phyloP scores from a whole-genome alignment of 1,284 basidiomycete genomes.

The Ganoderma multipileum region DNA sequence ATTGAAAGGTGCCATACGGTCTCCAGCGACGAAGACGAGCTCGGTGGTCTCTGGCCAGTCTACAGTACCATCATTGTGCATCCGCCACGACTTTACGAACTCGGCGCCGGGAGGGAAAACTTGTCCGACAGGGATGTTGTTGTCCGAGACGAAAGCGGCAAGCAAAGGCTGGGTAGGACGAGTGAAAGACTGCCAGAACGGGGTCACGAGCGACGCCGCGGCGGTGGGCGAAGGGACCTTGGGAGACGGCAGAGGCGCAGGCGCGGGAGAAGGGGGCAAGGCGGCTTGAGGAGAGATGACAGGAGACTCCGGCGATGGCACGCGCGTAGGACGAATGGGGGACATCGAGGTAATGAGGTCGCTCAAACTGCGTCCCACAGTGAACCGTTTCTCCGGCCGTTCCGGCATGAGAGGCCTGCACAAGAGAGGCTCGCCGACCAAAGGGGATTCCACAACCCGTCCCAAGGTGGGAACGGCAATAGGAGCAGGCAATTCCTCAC shows the following conservation, averaged over 20 bases:
- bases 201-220: constrained; percentile 4
- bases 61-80: constrained; percentile 66
- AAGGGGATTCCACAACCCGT: constrained; percentile 36
- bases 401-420: constrained; percentile 33
- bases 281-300: background rate
- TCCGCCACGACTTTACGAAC: constrained; percentile 83
- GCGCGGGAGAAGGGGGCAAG: background rate
- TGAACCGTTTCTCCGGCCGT: constrained; percentile 15
- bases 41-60: constrained; percentile 76
- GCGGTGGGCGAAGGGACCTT: constrained; percentile 8
- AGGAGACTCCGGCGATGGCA: background rate
- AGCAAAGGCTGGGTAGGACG: constrained; percentile 40
- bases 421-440: constrained; percentile 41
- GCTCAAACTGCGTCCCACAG: constrained; percentile 21
- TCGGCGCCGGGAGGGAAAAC: constrained; percentile 83
- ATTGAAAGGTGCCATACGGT: constrained; percentile 47
- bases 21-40: constrained; percentile 74
- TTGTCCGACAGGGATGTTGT: constrained; percentile 79
- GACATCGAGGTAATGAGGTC: constrained; percentile 20
- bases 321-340: background rate
- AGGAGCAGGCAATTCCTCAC: background rate
- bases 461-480: background rate
- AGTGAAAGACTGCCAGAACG: constrained; percentile 13
- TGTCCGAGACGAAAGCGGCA: constrained; percentile 69
- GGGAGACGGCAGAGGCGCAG: background rate